A percentile compares a stretch with the other conserved stretches of the same genome.
phyloP scores from a whole-genome alignment of 1,284 basidiomycete species.

The Leccinum insolens region DNA sequence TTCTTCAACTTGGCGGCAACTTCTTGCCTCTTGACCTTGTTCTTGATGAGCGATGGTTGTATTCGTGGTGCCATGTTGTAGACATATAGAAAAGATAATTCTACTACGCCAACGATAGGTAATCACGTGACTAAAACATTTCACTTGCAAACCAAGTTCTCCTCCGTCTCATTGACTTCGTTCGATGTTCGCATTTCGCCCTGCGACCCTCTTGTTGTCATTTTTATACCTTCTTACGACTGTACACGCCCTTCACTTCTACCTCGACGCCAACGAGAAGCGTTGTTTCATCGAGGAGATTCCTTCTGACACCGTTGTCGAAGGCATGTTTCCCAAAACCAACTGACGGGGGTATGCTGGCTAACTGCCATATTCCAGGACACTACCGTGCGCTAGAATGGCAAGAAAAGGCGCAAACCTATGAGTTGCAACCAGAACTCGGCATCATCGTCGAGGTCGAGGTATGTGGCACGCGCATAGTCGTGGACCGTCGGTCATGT shows the following conservation, averaged over 20 bases:
- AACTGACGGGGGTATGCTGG: neutral
- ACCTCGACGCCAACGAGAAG: slow-evolving; percentile 89
- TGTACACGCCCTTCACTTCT: slow-evolving; percentile 72
- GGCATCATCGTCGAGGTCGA: slow-evolving; percentile 92
- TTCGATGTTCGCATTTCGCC: slow-evolving; percentile 29
- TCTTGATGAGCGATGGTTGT: slow-evolving; percentile 72
- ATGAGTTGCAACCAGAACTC: slow-evolving; percentile 75
- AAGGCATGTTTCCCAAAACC: slow-evolving; percentile 59
- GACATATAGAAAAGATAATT: neutral
- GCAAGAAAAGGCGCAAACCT: slow-evolving; percentile 74
- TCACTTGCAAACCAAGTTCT: neutral
- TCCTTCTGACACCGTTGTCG: slow-evolving; percentile 95
- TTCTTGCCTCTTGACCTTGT: slow-evolving; percentile 85
- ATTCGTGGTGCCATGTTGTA: slow-evolving; percentile 53
- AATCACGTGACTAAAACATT: slow-evolving; percentile 28
- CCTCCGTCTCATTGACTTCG: slow-evolving; percentile 7
- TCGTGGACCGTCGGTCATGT: neutral
- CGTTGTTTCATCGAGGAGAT: slow-evolving; percentile 98
- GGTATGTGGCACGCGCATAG: slow-evolving; percentile 45
- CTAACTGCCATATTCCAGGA: slow-evolving; percentile 51
- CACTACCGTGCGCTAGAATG: slow-evolving; percentile 93
- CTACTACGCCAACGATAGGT: neutral
- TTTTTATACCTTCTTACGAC: slow-evolving; percentile 23
- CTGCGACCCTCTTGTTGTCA: slow-evolving; percentile 20
- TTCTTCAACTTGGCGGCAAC: slow-evolving; percentile 75